Base-by-base conservation (phyloP, 495 filamentous ascomycete genomes). In the Zalerion maritima region DNA sequence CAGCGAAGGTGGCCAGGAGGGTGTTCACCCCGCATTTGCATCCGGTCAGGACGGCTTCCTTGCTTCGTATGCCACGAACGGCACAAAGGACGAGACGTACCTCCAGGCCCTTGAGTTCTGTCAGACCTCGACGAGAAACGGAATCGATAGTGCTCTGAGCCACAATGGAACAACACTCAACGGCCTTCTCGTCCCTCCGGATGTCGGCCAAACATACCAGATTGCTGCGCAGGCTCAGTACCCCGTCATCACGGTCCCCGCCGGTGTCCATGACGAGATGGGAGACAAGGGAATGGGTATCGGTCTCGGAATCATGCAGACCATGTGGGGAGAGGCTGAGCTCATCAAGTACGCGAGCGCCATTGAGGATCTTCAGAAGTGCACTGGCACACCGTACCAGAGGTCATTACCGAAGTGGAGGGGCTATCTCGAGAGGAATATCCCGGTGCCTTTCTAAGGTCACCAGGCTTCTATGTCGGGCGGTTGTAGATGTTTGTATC, bases 21-120 rank as follows among this genome's bases (percentile, higher is more conserved):
- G 58, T 36, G 60, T 69, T 10, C 50, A 68, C 41, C 75, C 76
- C 1, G 78, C 77, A 15, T 81, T 78, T 43, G 59, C 60, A 31
- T 73, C 70, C 13, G 78, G 78, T 19, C 78, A 83, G 50, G 78
- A 81, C 35, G 60, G 65, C 16, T 73, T 82, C 44, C 51, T 72
- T 11, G 74, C 69, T 2, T 69, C 65, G 10, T 50, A 75, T 6
- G 67, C 55, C 31, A 67, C 61, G 13, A 60, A 66, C 31, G 75
- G 75, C 7, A 45, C 69, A 28, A 70, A 67, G 63, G 62, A 81
- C 41, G 62, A 67, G 27, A 75, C 68, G 0, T 81, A 82, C 52
- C 70, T 45, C 37, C 58, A 72, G 49, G 76, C 78, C 0, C 52
- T 81, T 8, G 49, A 41, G 6, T 81, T 72, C 47, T 71, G 60